phyloP scores from a whole-genome alignment of 805 yeast genomes.

The Candida caryicola region DNA sequence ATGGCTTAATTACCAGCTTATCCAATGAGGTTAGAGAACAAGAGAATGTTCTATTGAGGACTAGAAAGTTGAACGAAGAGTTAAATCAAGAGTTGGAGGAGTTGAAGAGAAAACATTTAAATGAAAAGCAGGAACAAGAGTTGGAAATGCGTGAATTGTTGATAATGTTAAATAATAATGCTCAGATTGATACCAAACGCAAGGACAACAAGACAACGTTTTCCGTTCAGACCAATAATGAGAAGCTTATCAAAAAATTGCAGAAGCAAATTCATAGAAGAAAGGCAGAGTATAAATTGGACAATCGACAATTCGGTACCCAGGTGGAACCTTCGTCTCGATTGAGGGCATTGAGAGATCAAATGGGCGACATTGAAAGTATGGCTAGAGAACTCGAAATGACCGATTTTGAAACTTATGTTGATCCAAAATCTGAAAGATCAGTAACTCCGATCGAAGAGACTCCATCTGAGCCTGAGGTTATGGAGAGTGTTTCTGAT shows the following conservation, averaged over 20 bases:
- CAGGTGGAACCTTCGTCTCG: constrained; percentile 75
- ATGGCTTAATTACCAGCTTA: constrained; percentile 62
- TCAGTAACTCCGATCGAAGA: constrained; percentile 2
- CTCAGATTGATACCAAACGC: constrained; percentile 33
- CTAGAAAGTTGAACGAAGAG: constrained; percentile 60
- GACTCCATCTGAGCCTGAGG: constrained; percentile 16
- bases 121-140: constrained; percentile 74
- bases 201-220: constrained; percentile 33
- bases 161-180: constrained; percentile 52
- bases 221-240: constrained; percentile 31
- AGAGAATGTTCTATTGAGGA: constrained; percentile 53
- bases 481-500: constrained; percentile 13
- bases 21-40: constrained; percentile 62
- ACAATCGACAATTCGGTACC: constrained; percentile 45
- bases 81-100: constrained; percentile 62
- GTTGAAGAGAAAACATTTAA: constrained; percentile 52
- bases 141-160: constrained; percentile 72
- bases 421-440: constrained; percentile 7
- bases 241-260: constrained; percentile 38
- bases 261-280: constrained; percentile 46
- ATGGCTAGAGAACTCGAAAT: constrained; percentile 85
- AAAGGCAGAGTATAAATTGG: constrained; percentile 46
- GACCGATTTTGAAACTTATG: constrained; percentile 64
- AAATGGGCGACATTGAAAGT: constrained; percentile 80
- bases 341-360: constrained; percentile 68